Conservation (phyloP, 352 stramenopile species). For the Phytophthora agathidicida region DNA sequence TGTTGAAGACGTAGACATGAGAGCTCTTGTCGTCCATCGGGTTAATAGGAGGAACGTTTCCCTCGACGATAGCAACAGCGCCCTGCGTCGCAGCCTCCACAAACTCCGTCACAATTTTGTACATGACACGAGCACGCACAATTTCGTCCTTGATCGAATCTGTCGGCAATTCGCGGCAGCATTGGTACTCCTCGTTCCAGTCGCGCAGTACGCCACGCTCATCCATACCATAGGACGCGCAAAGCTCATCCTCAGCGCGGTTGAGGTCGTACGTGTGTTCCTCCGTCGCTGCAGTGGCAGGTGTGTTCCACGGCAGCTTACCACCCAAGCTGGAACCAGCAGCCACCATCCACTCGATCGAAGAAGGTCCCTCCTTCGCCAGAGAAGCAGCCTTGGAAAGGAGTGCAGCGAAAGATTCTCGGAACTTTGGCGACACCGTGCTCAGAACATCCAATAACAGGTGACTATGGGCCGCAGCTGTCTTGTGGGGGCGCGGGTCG, state of each 20-base stretch:
- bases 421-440: conserved; percentile 76
- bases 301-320: conserved; percentile 86
- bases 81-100: conserved; percentile 90
- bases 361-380: conserved; percentile 76
- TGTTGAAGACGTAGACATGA: conserved; percentile 98
- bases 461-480: conserved; percentile 49
- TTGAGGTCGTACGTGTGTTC: conserved; percentile 81
- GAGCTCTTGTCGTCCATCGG: conserved; percentile 93
- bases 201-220: conserved; percentile 92
- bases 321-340: conserved; percentile 74
- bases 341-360: conserved; percentile 88
- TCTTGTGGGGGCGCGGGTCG: conserved; percentile 73
- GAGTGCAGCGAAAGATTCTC: conserved; percentile 69
- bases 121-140: conserved; percentile 92
- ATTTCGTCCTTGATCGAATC: conserved; percentile 89
- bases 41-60: conserved; percentile 96
- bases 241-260: conserved; percentile 92
- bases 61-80: conserved; percentile 94
- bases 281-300: conserved; percentile 26
- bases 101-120: conserved; percentile 97
- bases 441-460: conserved; percentile 85
- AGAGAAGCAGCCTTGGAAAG: conserved; percentile 80
- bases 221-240: conserved; percentile 91
- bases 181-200: conserved; percentile 98
- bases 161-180: conserved; percentile 82